Percentiles rank a stretch among this genome's conserved stretches.
Conservation (phyloP, 2,329 filamentous ascomycete genomes). For the Fonsecaea pedrosoi region DNA sequence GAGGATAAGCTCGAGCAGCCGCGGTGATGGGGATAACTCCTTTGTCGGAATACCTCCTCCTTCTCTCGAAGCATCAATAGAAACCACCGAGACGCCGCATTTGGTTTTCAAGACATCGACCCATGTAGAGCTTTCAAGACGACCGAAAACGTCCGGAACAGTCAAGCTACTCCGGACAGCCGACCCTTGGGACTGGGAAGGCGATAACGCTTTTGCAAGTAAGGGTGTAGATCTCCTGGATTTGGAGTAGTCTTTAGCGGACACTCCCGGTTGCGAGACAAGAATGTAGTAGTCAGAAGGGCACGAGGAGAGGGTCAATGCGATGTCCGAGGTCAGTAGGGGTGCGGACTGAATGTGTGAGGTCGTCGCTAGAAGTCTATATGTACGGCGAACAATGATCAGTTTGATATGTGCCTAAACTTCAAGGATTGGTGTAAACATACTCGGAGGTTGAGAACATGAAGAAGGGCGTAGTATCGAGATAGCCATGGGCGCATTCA, state of each 20-base stretch:
- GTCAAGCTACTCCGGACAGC: constrained; percentile 58
- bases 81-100: constrained; percentile 55
- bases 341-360: constrained; percentile 53
- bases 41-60: constrained; percentile 36
- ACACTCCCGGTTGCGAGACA: constrained; percentile 76
- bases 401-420: constrained; percentile 12
- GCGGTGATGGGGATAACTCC: constrained; percentile 30
- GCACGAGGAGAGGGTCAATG: constrained; percentile 65
- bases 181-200: constrained; percentile 6
- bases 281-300: constrained; percentile 78
- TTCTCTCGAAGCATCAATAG: constrained; percentile 51
- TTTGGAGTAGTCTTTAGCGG: constrained; percentile 68
- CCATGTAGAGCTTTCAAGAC: constrained; percentile 54
- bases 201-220: constrained; percentile 37
- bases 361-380: constrained; percentile 48
- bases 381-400: constrained; percentile 9
- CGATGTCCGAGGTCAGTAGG: constrained; percentile 52
- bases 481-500: constrained; percentile 36
- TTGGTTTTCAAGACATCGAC: constrained; percentile 52
- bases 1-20: constrained; percentile 55
- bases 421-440: constrained; percentile 25
- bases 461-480: constrained; percentile 85
- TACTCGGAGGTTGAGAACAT: constrained; percentile 86
- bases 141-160: constrained; percentile 61
- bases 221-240: constrained; percentile 59